These are phyloP conservation scores for Hyaloscypha finlandica DNA, from an alignment of 495 filamentous ascomycete species.

Conservation along the genomic window DNA sequence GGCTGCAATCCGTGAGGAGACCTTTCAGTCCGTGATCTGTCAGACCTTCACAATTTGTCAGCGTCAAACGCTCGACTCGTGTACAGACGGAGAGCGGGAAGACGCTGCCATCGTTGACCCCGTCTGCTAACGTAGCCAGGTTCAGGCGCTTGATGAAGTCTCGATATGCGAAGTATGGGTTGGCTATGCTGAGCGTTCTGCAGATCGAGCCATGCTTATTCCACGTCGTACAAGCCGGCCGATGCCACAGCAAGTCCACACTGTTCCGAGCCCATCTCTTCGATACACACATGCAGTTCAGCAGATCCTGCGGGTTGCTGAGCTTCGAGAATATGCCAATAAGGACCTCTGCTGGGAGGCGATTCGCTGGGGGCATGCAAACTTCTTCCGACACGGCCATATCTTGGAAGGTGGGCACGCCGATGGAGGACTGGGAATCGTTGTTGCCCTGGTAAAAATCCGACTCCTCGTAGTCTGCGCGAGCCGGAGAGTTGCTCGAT, in stretches of 20 bases:
- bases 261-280: slow-evolving; percentile 90
- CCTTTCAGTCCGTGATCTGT: slow-evolving; percentile 82
- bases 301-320: slow-evolving; percentile 68
- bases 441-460: slow-evolving; percentile 87
- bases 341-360: slow-evolving; percentile 89
- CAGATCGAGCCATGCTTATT: slow-evolving; percentile 75
- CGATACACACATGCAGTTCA: slow-evolving; percentile 88
- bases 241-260: slow-evolving; percentile 93
- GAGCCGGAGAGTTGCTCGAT: slow-evolving; percentile 81
- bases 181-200: slow-evolving; percentile 63
- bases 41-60: slow-evolving; percentile 85
- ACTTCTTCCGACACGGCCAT: slow-evolving; percentile 59
- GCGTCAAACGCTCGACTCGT: slow-evolving; percentile 87
- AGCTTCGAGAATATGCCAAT: slow-evolving; percentile 91
- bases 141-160: slow-evolving; percentile 90
- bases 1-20: slow-evolving; percentile 75
- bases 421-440: slow-evolving; percentile 89
- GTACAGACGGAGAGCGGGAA: slow-evolving; percentile 81
- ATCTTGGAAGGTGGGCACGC: slow-evolving; percentile 73
- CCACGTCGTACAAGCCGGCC: slow-evolving; percentile 88
- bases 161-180: slow-evolving; percentile 81
- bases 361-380: slow-evolving; percentile 71
- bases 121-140: slow-evolving; percentile 70
- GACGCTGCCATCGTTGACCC: slow-evolving; percentile 89
- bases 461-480: slow-evolving; percentile 78